Conservation (phyloP, 345 rosid species). For the Syzygium aromaticum region DNA sequence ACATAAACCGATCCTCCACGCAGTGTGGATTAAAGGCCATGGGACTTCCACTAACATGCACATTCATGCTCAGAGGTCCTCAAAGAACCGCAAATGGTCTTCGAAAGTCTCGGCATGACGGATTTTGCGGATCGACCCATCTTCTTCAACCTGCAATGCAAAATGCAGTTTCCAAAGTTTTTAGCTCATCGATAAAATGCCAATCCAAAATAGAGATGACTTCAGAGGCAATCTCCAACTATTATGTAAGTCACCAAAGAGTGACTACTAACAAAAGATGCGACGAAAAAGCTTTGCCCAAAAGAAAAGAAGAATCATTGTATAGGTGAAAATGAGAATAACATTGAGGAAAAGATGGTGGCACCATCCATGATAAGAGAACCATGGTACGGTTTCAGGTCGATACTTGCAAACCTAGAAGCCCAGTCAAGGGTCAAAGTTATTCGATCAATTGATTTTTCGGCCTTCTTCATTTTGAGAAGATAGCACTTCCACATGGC, state of each 20-base stretch:
- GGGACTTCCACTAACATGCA: neutral
- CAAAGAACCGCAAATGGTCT: slow-evolving; percentile 70
- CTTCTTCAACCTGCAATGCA: slow-evolving; percentile 61
- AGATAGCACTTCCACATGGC: neutral
- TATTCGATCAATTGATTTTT: neutral
- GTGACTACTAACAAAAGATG: neutral
- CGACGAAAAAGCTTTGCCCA: neutral
- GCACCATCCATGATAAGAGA: neutral
- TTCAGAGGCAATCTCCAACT: neutral
- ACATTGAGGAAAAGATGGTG: neutral
- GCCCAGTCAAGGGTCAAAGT: neutral
- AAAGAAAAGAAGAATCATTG: neutral
- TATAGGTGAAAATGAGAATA: neutral
- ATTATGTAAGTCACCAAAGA: no score
- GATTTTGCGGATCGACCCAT: slow-evolving; percentile 69
- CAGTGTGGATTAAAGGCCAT: neutral
- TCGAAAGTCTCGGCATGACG: slow-evolving; percentile 85
- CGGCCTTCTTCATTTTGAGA: neutral
- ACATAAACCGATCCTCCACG: neutral
- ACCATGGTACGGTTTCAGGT: neutral
- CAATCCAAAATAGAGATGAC: neutral
- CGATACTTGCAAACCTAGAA: neutral
- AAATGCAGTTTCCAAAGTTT: neutral
- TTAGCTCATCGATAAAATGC: neutral
- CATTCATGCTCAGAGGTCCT: slow-evolving; percentile 39